Conservation (phyloP, 805 yeast species). For the Candida maris region DNA sequence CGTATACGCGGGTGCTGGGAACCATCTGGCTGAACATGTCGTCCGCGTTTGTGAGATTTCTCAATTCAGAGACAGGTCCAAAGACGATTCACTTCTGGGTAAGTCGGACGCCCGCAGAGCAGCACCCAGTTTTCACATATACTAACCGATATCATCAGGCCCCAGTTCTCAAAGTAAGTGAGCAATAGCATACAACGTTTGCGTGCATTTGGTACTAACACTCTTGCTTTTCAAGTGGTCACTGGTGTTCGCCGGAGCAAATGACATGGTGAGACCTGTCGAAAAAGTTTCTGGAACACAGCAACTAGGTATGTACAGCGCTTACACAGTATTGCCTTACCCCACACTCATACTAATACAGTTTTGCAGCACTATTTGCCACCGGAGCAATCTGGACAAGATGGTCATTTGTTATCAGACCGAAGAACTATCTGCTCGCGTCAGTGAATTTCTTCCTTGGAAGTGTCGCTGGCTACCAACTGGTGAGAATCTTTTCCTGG, state of each 20-base stretch:
- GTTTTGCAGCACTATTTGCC: conserved; percentile 62
- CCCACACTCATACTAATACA: background rate
- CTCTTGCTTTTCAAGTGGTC: conserved; percentile 65
- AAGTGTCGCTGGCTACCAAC: conserved; percentile 82
- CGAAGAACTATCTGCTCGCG: conserved; percentile 83
- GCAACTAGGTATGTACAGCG: conserved; percentile 41
- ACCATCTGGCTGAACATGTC: conserved; percentile 38
- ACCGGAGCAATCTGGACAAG: conserved; percentile 98
- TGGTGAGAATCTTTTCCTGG: conserved; percentile 65
- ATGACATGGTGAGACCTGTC: conserved; percentile 85
- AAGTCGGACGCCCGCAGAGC: conserved; percentile 32
- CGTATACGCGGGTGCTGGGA: too few species aligned
- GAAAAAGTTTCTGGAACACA: conserved; percentile 89
- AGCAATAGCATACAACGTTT: background rate
- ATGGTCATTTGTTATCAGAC: conserved; percentile 92
- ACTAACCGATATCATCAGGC: conserved; percentile 34
- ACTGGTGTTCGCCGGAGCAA: conserved; percentile 86
- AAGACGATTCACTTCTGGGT: conserved; percentile 98
- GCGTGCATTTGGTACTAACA: conserved; percentile 4
- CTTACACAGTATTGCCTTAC: background rate
- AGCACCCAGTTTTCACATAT: too few species aligned
- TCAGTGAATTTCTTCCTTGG: conserved; percentile 93
- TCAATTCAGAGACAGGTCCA: conserved; percentile 92
- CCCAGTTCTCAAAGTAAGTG: conserved; percentile 50
- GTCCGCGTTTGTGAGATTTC: conserved; percentile 62